These are phyloP conservation scores for Ustilago shanxiensis DNA, from an alignment of 1,284 basidiomycete species.

Conservation along the genomic window DNA sequence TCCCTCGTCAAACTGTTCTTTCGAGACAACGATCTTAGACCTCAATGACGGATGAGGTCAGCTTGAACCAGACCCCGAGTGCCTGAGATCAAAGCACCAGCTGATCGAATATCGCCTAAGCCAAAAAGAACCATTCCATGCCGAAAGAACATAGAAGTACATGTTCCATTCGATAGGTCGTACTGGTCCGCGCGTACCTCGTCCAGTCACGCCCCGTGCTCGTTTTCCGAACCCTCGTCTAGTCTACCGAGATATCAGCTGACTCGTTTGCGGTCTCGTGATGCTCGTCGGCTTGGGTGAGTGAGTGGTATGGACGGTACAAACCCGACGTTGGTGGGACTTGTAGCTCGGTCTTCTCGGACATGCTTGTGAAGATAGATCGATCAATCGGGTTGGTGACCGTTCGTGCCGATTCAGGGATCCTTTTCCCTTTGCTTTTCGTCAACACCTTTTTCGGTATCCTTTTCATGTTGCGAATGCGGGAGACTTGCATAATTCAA, in stretches of 20 bases:
- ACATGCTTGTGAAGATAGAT: too few relatives aligned
- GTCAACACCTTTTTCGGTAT: background rate
- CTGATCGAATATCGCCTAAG: background rate
- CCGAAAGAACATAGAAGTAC: background rate
- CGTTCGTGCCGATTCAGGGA: too few relatives aligned
- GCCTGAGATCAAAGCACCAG: background rate
- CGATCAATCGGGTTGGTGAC: too few relatives aligned
- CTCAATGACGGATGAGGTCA: too few relatives aligned
- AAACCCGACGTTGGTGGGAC: too few relatives aligned
- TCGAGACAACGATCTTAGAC: too few relatives aligned
- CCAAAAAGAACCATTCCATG: background rate
- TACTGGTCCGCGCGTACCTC: background rate
- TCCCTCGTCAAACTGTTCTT: too few relatives aligned
- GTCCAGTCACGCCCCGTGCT: background rate
- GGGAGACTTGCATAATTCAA: too few relatives aligned
- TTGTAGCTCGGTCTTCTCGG: background rate
- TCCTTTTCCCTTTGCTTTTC: too few relatives aligned
- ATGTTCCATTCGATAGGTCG: slow-evolving; percentile 8
- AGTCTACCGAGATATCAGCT: slow-evolving; percentile 15
- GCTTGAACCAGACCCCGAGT: background rate
- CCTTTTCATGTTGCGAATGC: too few relatives aligned
- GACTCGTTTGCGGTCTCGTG: background rate
- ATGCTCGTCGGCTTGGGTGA: background rate
- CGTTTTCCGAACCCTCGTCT: background rate
- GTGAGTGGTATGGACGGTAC: too few relatives aligned